Evolutionary conservation across 192 early-diverging fungal genomes (phyloP), one percentile per base, ranked within the genome.

Genomic region (Coemansia aciculifera): DNA sequence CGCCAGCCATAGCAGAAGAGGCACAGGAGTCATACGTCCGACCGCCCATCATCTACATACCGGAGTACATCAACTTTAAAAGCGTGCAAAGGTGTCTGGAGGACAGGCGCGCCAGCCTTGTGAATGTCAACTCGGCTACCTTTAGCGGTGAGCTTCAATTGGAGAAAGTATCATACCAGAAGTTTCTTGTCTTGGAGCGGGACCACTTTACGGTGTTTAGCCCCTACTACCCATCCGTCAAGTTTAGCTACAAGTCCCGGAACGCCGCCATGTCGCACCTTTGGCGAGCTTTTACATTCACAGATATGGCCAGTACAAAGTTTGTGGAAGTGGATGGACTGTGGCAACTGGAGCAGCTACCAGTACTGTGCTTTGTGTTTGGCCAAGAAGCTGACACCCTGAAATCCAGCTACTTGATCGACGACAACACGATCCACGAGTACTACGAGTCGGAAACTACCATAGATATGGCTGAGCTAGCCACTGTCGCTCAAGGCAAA

Each of bases 171-270:
- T 27, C 27, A 3, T 27, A 31, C 61, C 5, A 42, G 9, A 0
- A 42, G 23, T 62, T 62, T 27, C 39, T 62, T 8, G 39, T 62
- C 24, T 44, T 62, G 23, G 61, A 62, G 13, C 24, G 13, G 23
- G 23, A 27, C n/a, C 61, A 62, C 24, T 42, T 62, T 29, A 9
- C n/a, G 13, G 9, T 24, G 23, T 44, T 37, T 39, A 42, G 23
- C 19, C 21, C 13, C 10, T 13, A 42, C 15, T 10, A 44, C 13
- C 23, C 19, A 27, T 39, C 61, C 37, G 13, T 62, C 61, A 62
- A 62, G 39, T 62, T 62, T 44, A 24, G 15, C 61, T 62, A 62
- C 61, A 39, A 27, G 61, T 42, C 61, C 13, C 27, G 38, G 15
- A 62, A 62, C 61, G 40, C 40, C 39, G 61, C 11, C 39, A 62